Conservation (phyloP, 106 monocot genomes). For the Chionographis japonica region DNA sequence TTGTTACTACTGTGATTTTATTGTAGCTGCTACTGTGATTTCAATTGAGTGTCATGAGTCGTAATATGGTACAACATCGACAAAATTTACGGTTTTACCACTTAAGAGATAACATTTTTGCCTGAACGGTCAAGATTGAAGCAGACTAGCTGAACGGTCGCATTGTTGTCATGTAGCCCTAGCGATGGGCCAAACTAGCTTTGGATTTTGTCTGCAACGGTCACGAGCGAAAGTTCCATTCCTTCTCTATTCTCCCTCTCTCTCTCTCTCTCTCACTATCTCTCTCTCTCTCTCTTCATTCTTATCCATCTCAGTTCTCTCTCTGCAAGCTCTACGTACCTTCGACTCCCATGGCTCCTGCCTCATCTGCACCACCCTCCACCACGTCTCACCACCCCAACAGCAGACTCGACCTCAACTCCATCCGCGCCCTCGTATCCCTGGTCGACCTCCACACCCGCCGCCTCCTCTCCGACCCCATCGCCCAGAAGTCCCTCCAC, state of each 20-base stretch:
- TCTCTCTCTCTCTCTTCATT: not conserved
- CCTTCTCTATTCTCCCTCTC: not conserved
- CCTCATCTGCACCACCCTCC: constrained; percentile 8
- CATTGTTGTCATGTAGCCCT: too few relatives aligned
- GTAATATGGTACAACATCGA: too few relatives aligned
- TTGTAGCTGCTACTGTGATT: too few relatives aligned
- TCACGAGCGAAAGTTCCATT: not conserved
- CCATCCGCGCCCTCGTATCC: constrained; percentile 40
- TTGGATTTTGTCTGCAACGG: constrained; percentile 8
- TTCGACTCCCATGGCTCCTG: constrained; percentile 14
- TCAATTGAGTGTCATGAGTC: too few relatives aligned
- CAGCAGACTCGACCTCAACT: constrained; percentile 26
- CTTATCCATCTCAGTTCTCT: not conserved
- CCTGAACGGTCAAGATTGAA: too few relatives aligned
- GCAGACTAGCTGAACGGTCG: too few relatives aligned
- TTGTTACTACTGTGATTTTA: too few relatives aligned
- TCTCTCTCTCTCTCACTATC: not conserved
- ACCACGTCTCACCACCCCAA: constrained; percentile 8
- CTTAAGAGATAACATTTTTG: too few relatives aligned
- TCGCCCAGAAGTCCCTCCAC: constrained; percentile 33
- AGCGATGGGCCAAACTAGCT: too few relatives aligned
- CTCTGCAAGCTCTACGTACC: not conserved
- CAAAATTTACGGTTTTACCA: too few relatives aligned
- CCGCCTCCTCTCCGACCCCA: constrained; percentile 44
- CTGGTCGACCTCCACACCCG: constrained; percentile 39